Evolutionary conservation across 108 stramenopile genomes (phyloP), one percentile per base, ranked within the genome.

Genomic region (Chaetoceros muelleri): DNA sequence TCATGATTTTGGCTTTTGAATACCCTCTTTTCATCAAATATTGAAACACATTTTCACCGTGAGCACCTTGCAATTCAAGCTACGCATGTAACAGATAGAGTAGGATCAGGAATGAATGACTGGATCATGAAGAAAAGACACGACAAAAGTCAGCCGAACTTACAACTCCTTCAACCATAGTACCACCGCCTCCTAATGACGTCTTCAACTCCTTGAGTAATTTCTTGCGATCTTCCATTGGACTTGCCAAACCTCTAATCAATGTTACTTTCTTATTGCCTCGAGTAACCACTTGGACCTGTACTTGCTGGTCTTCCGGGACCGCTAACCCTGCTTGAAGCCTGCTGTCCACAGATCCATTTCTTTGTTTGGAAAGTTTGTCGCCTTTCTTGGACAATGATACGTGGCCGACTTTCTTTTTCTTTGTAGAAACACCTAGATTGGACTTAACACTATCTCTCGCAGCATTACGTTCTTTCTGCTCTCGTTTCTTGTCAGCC

Each of bases 111-210:
- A n/a, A n/a, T n/a, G n/a, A n/a, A n/a, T n/a, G n/a, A n/a, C n/a
- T n/a, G n/a, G n/a, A n/a, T n/a, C n/a, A n/a, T n/a, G n/a, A n/a
- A n/a, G n/a, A n/a, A n/a, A n/a, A n/a, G n/a, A n/a, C n/a, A n/a
- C n/a, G n/a, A n/a, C n/a, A n/a, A n/a, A n/a, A n/a, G n/a, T n/a
- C n/a, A n/a, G n/a, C n/a, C n/a, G n/a, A n/a, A n/a, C n/a, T n/a
- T n/a, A 71, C 28, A 1, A 71, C 70, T 25, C 70, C 70, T 22
- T 71, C 65, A 10, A 71, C 65, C 20, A 71, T 23, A 10, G 70
- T 55, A 20, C 70, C 70, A 29, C 70, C 70, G 18, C 48, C 70
- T 16, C 70, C 70, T 22, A 71, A 30, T 24, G 40, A 55, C 5
- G 24, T 61, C 46, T 71, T 71, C 44, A 71, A 21, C 44, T 53